These are phyloP conservation scores for Salix koriyanagi DNA, from an alignment of 345 rosid species.

Conservation along the genomic window DNA sequence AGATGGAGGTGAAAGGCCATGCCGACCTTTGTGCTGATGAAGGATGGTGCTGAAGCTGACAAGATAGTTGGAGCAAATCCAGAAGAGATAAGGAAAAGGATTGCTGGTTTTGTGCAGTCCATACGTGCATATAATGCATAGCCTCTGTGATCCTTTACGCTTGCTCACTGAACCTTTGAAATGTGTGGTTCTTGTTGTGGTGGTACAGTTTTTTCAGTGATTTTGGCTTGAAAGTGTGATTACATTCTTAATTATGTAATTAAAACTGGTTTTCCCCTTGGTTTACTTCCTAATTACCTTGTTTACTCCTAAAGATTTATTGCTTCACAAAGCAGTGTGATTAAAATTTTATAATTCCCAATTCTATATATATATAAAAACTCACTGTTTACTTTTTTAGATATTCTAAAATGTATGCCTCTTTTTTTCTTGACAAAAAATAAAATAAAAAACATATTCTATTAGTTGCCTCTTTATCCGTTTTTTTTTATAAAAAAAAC, in stretches of 20 bases:
- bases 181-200: slow-evolving; percentile 9
- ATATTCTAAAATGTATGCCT: no score
- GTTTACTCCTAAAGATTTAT: no score
- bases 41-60: slow-evolving; percentile 53
- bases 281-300: no score
- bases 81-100: slow-evolving; percentile 79
- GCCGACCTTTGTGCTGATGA: slow-evolving; percentile 84
- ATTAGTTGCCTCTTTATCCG: no score
- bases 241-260: background rate
- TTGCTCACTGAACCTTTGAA: background rate
- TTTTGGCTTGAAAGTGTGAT: background rate
- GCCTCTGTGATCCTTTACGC: background rate
- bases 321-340: no score
- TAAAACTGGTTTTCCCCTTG: background rate
- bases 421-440: no score
- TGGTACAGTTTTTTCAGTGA: background rate
- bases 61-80: slow-evolving; percentile 89
- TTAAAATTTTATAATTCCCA: no score
- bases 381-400: no score
- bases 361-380: no score
- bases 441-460: no score
- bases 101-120: slow-evolving; percentile 59
- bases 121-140: slow-evolving; percentile 33
- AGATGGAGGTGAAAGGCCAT: slow-evolving; percentile 82
- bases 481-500: no score